A percentile compares a stretch with the other conserved stretches of the same genome.
Evolutionary conservation across 495 filamentous ascomycete species (phyloP).

Genomic region (Podospora pseudopauciseta): DNA sequence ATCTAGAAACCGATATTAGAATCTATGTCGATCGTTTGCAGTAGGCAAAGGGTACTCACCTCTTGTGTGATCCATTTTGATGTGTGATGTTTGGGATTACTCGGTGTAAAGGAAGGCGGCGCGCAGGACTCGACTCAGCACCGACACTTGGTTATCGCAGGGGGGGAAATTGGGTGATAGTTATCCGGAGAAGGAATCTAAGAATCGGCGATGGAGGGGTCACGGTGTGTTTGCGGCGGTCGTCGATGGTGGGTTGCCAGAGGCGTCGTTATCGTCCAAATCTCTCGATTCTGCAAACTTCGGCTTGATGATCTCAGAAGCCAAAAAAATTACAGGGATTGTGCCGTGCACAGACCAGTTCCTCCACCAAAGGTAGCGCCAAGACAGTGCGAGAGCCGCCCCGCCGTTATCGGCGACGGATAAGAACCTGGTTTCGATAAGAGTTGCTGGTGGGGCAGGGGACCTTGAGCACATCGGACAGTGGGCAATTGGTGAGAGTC

Average conservation of each 20-base stretch:
- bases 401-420: constrained; percentile 10
- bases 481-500: neutral
- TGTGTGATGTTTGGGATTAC: neutral
- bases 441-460: no score
- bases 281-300: constrained; percentile 7
- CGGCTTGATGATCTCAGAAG: constrained; percentile 19
- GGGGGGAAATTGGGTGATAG: neutral
- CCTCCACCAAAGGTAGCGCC: neutral
- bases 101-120: neutral
- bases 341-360: constrained; percentile 14
- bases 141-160: neutral
- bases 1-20: constrained; percentile 33
- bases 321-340: constrained; percentile 15
- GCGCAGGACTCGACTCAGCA: neutral
- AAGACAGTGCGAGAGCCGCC: constrained; percentile 4
- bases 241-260: constrained; percentile 7
- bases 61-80: constrained; percentile 76
- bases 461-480: neutral
- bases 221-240: neutral
- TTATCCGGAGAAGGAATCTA: neutral
- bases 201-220: neutral
- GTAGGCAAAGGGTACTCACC: neutral
- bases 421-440: neutral
- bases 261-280: constrained; percentile 12
- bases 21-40: neutral